These are phyloP conservation scores for Fragaria nilgerrensis DNA, from an alignment of 306 rosid species.

Conservation along the genomic window DNA sequence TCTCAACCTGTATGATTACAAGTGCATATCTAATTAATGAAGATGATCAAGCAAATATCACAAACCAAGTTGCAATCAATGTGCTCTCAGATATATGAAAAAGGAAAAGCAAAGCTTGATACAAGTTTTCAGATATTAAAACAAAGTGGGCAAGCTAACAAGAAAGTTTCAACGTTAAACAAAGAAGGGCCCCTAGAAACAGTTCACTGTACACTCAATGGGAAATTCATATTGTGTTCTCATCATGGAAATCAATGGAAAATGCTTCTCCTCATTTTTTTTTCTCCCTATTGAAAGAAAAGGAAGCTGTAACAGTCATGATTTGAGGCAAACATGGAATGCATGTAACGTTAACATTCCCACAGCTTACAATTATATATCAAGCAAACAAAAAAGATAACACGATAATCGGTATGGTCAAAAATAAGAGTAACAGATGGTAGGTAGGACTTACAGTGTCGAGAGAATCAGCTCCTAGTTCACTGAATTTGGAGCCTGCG, in stretches of 20 bases:
- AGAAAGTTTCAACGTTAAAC: not conserved
- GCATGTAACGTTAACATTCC: not conserved
- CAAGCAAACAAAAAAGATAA: not conserved
- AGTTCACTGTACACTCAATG: not conserved
- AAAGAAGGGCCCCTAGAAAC: not conserved
- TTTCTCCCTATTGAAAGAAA: not conserved
- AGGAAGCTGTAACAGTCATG: not conserved
- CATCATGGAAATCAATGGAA: not conserved
- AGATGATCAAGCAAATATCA: conserved; percentile 11
- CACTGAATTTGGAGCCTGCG: conserved; percentile 70
- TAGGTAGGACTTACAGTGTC: conserved; percentile 61
- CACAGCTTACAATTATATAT: not conserved
- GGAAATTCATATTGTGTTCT: not conserved
- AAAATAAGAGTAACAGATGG: not conserved
- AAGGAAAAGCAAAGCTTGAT: not conserved
- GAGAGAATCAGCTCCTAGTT: conserved; percentile 97
- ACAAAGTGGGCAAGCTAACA: not conserved
- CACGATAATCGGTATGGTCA: not conserved
- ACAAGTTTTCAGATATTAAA: not conserved
- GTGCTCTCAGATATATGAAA: not conserved
- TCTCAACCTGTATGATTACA: conserved; percentile 64
- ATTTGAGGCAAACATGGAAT: not conserved
- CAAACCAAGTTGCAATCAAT: not conserved
- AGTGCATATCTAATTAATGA: not conserved
- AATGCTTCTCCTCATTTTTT: not conserved